Conservation (phyloP, 108 stramenopile species). For the Skeletonema tropicum region DNA sequence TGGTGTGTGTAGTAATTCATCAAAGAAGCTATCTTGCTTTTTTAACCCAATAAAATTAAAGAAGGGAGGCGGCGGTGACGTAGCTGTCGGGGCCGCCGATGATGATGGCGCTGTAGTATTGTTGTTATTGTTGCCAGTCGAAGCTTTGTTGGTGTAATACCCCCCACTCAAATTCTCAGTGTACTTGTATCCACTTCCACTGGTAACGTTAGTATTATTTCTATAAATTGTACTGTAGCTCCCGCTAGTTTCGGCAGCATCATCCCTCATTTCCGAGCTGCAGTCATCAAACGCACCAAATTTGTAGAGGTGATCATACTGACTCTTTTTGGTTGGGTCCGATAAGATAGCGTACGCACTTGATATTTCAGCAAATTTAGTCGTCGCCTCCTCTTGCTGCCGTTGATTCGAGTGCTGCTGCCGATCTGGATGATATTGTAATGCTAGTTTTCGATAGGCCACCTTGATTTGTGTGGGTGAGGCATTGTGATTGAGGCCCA, state of each 20-base stretch:
- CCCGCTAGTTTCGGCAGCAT: background rate
- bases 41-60: background rate
- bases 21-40: conserved; percentile 40
- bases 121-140: background rate
- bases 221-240: background rate
- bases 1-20: conserved; percentile 28
- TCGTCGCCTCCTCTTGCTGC: conserved; percentile 26
- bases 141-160: conserved; percentile 28
- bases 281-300: conserved; percentile 38
- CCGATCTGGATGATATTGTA: conserved; percentile 62
- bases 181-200: conserved; percentile 12
- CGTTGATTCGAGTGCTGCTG: conserved; percentile 16
- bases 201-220: background rate
- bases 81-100: background rate
- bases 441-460: conserved; percentile 59
- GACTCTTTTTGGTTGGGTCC: conserved; percentile 45
- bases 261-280: background rate
- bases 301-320: conserved; percentile 58
- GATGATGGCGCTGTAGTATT: background rate
- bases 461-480: conserved; percentile 53
- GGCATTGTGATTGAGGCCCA: conserved; percentile 70
- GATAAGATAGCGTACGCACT: conserved; percentile 60
- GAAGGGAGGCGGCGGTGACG: background rate
- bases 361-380: conserved; percentile 57
- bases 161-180: conserved; percentile 41